Conservation (phyloP, 352 stramenopile species). For the Pythium periplocum region DNA sequence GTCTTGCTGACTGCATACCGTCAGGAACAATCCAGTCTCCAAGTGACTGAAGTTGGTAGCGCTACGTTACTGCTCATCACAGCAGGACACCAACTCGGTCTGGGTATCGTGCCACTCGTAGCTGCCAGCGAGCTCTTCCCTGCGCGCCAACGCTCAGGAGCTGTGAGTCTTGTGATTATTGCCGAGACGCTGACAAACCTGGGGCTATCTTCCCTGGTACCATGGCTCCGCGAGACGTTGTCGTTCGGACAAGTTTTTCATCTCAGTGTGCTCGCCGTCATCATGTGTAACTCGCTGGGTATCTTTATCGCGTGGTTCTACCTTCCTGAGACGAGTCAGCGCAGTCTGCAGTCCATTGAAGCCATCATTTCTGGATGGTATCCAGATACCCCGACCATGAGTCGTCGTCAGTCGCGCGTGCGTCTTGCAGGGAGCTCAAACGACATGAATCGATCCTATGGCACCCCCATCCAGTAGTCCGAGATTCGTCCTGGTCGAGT, state of each 20-base stretch:
- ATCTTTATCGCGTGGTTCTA: constrained; percentile 56
- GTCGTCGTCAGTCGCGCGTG: constrained; percentile 34
- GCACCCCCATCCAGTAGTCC: constrained; percentile 5
- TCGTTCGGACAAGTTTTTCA: constrained; percentile 30
- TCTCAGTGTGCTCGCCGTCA: constrained; percentile 30
- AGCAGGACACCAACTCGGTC: constrained; percentile 56
- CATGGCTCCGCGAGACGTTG: constrained; percentile 27
- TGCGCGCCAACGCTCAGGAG: constrained; percentile 51
- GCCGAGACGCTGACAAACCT: constrained; percentile 43
- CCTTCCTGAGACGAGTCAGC: constrained; percentile 66
- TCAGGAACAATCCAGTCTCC: constrained; percentile 13
- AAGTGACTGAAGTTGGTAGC: constrained; percentile 44
- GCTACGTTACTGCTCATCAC: constrained; percentile 59
- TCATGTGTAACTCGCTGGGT: constrained; percentile 39
- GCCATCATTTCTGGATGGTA: constrained; percentile 71
- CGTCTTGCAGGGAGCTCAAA: constrained; percentile 19
- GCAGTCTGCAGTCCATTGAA: constrained; percentile 78
- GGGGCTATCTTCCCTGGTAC: constrained; percentile 27
- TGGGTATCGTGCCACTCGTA: constrained; percentile 53
- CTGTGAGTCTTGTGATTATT: constrained; percentile 66
- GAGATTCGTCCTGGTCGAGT: constrained; percentile 2
- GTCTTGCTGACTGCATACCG: constrained; percentile 41
- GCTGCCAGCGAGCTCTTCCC: constrained; percentile 70
- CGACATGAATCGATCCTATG: no score
- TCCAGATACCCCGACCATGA: constrained; percentile 50